Evolutionary conservation across 192 early-diverging fungal genomes (phyloP).

Genomic region (Kickxella alabastrina): DNA sequence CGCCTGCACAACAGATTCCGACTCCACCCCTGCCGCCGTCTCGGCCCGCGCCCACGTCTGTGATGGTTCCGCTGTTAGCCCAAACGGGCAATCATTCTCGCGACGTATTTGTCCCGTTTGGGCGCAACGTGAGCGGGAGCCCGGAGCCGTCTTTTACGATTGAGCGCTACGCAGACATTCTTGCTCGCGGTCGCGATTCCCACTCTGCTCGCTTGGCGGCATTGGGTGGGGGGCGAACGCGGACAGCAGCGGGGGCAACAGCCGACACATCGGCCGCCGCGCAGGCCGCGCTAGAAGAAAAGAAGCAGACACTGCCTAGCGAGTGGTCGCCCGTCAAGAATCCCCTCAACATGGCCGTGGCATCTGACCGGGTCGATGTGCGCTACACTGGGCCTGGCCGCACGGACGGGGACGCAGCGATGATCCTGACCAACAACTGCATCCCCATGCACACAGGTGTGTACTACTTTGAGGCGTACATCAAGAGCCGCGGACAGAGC

Average conservation of each 20-base stretch:
- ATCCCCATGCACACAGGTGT: conserved; percentile 84
- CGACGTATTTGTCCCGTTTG: too few relatives aligned
- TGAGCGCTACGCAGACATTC: neutral
- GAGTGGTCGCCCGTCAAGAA: conserved; percentile 24
- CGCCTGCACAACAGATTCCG: conserved; percentile 1
- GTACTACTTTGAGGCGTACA: conserved; percentile 87
- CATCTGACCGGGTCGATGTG: conserved; percentile 24
- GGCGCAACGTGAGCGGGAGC: neutral
- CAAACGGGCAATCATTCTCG: too few relatives aligned
- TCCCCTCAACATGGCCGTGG: conserved; percentile 21
- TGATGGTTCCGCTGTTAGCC: too few relatives aligned
- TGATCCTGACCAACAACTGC: conserved; percentile 72
- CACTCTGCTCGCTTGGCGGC: neutral
- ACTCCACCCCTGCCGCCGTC: neutral
- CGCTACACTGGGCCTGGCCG: conserved; percentile 59
- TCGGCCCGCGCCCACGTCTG: too few relatives aligned
- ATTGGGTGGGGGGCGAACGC: too few relatives aligned
- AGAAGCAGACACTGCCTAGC: conserved; percentile 17
- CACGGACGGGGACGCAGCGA: conserved; percentile 74
- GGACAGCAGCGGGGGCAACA: too few relatives aligned
- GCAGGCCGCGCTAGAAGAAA: too few relatives aligned
- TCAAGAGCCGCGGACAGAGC: conserved; percentile 82
- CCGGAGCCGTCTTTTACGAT: neutral
- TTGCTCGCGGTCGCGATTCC: neutral
- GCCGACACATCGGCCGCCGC: neutral